Evolutionary conservation across 305 asterid species (phyloP), one percentile per base, ranked within the genome.

Genomic region (Plantago lanceolata): DNA sequence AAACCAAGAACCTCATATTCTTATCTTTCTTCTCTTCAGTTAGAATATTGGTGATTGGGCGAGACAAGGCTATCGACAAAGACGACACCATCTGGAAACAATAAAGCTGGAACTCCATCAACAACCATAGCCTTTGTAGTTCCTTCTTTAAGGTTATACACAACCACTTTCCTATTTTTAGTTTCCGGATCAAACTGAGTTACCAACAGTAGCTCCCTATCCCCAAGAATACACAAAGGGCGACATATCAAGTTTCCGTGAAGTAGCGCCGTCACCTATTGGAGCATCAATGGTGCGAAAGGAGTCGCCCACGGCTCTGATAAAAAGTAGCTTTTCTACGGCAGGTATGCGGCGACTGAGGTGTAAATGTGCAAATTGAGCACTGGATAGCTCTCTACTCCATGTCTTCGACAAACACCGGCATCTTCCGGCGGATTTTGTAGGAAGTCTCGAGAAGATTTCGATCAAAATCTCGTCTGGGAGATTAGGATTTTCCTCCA

Each of bases 11-110:
- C 28, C 1, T 24, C 2, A 24, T 24, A 24, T 24, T 24, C 28
- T 24, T 24, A 24, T 1, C 28, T 24, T 24, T 24, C 28, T 24
- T 24, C 28, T 24, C 28, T 24, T 24, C 28, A 24, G 28, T 24
- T 24, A 24, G 28, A 24, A 24, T 24, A 24, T 3, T 24, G 28
- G 28, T 24, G 3, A 3, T 19, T 9, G 29, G 21, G 56, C 0
- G 56, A 50, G 56, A 50, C 56, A 28, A 50, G 56, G 56, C 56
- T 50, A 50, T 16, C 56, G 15, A 19, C 56, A 50, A 50, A 50
- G 21, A 20, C 9, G 4, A 21, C 19, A 6, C 56, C 19, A 6
- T 26, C 56, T 2, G 19, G 28, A 50, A 0, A 28, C 11, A 0
- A 19, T 17, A 28, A 17, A 50, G 29, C 9, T 15, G 9, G 16